Percentiles rank a stretch among this genome's conserved stretches.
Conservation (phyloP, 2,329 filamentous ascomycete species). For the Tolypocladium inflatum region DNA sequence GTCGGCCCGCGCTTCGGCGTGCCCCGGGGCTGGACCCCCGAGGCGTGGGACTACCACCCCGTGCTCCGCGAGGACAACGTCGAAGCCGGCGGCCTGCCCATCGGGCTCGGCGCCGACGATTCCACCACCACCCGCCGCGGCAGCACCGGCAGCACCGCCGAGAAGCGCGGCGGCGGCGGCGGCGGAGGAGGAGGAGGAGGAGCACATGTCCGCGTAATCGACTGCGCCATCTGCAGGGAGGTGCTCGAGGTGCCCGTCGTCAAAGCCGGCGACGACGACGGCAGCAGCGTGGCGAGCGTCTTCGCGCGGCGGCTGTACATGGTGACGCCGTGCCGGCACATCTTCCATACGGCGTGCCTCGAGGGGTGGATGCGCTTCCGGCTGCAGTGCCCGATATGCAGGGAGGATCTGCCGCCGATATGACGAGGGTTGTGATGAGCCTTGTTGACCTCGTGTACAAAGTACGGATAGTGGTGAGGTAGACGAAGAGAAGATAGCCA, state of each 20-base stretch:
- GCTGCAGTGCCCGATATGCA: constrained; percentile 89
- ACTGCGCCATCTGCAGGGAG: constrained; percentile 94
- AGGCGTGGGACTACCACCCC: constrained; percentile 92
- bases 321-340: constrained; percentile 94
- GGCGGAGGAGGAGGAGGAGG: neutral
- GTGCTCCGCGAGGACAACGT: constrained; percentile 73
- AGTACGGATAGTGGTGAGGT: neutral
- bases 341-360: constrained; percentile 85
- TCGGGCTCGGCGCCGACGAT: constrained; percentile 48
- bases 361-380: constrained; percentile 95
- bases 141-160: neutral
- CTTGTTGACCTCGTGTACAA: neutral
- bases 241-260: constrained; percentile 82
- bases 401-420: constrained; percentile 78
- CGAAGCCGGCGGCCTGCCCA: constrained; percentile 71
- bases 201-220: constrained; percentile 46
- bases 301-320: constrained; percentile 81
- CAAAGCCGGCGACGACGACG: constrained; percentile 43
- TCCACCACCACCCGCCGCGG: constrained; percentile 6
- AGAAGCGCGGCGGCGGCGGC: constrained; percentile 3
- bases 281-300: constrained; percentile 54
- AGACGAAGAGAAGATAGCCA: neutral
- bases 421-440: constrained; percentile 28
- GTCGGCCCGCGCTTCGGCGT: constrained; percentile 84
- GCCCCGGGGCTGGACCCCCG: constrained; percentile 55